A percentile compares a stretch with the other conserved stretches of the same genome.
These are phyloP conservation scores for Drosera capensis DNA, from an alignment of 148 eudicot genomes.

Conservation along the genomic window DNA sequence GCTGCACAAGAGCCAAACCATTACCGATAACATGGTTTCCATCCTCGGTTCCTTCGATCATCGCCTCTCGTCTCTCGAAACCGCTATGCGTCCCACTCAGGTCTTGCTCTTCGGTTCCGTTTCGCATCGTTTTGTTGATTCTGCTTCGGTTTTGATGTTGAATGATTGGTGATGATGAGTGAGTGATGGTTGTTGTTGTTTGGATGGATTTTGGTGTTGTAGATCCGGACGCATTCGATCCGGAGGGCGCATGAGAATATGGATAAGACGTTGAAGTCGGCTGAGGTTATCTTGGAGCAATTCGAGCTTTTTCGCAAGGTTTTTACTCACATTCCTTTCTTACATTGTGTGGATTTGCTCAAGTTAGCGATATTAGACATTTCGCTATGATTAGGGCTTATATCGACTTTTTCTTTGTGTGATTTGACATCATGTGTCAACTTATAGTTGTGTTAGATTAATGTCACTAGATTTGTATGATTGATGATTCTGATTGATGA, in stretches of 20 bases:
- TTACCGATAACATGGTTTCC: slow-evolving; percentile 57
- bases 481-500: not conserved
- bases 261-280: slow-evolving; percentile 62
- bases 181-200: not conserved
- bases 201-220: slow-evolving; percentile 3
- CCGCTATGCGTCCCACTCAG: slow-evolving; percentile 98
- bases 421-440: too few relatives aligned
- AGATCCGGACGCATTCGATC: slow-evolving; percentile 75
- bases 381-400: too few relatives aligned
- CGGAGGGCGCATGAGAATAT: slow-evolving; percentile 86
- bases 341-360: not conserved
- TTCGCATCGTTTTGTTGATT: not conserved
- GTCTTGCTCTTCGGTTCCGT: slow-evolving; percentile 6
- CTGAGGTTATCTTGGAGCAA: slow-evolving; percentile 49
- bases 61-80: slow-evolving; percentile 88
- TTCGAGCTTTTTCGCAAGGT: slow-evolving; percentile 74
- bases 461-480: too few relatives aligned
- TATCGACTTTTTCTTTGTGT: too few relatives aligned
- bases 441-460: too few relatives aligned
- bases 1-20: slow-evolving; percentile 46
- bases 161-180: too few relatives aligned
- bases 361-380: not conserved
- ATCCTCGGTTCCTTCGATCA: slow-evolving; percentile 85
- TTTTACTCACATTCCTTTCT: not conserved
- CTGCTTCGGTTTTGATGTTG: not conserved